Evolutionary conservation across 139 green algal genomes (phyloP), one percentile per base, ranked within the genome.

Genomic region (Mychonastes homosphaera): DNA sequence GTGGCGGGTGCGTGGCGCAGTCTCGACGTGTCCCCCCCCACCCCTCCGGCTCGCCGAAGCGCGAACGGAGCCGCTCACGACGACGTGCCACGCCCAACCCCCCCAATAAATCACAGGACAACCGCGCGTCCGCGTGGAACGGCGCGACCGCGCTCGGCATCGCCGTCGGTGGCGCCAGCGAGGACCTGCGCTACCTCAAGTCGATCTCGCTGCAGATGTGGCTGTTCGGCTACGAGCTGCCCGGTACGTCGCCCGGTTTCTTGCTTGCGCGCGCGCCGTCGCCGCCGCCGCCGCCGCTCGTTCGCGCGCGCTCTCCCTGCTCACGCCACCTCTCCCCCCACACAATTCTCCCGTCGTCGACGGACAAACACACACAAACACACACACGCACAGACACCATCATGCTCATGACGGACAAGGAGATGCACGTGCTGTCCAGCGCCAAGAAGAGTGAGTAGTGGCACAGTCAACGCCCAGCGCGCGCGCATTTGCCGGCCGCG

Each of bases 311-410:
- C 19, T 46, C 18, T 7, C 26, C 24, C 21, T 64, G 43, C 35
- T 44, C 9, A 26, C 48, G 9, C 18, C 29, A 7, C 26, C 38
- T 12, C 40, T 54, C 39, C 29, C 45, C 9, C 26, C 24, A 52
- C 10, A 6, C n/a, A 47, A 24, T 53, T 3, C 21, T 19, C 26
- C 53, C n/a, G n/a, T n/a, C n/a, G n/a, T n/a, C n/a, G n/a, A n/a
- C n/a, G n/a, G n/a, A n/a, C n/a, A n/a, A n/a, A n/a, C n/a, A n/a
- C n/a, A n/a, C n/a, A n/a, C n/a, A n/a, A n/a, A n/a, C n/a, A n/a
- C n/a, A n/a, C n/a, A n/a, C n/a, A n/a, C n/a, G n/a, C n/a, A n/a
- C 82, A 93, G 90, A 97, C 16, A 96, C 88, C 0, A 47, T 96
- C 5, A 68, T 97, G 62, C 65, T 86, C 6, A 87, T 97, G 50